These are phyloP conservation scores for Astragalus membranaceus DNA, from an alignment of 306 rosid genomes.

Conservation along the genomic window DNA sequence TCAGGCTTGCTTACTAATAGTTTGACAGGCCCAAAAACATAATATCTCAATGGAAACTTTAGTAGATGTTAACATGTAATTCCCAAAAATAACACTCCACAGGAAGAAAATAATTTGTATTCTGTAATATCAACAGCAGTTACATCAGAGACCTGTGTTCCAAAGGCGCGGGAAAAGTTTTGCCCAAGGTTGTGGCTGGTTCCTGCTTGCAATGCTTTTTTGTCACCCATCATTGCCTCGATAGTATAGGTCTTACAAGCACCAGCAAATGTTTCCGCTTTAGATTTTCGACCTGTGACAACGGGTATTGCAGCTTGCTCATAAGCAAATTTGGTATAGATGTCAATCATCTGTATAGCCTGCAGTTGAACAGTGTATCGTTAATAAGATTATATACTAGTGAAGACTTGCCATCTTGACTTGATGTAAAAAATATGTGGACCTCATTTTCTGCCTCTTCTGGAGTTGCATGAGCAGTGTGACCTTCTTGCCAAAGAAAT, in stretches of 20 bases:
- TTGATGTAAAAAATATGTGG: constrained; percentile 3
- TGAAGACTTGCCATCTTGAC: not conserved
- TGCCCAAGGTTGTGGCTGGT: constrained; percentile 99
- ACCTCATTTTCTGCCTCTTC: constrained; percentile 98
- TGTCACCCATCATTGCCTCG: constrained; percentile 99
- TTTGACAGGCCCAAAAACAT: not conserved
- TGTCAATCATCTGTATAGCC: constrained; percentile 94
- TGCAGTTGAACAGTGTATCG: constrained; percentile 42
- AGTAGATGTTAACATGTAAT: not conserved
- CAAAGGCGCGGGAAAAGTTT: constrained; percentile 90
- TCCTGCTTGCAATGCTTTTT: constrained; percentile 95
- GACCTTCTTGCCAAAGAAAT: constrained; percentile 99
- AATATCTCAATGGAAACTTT: not conserved
- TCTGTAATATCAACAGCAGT: not conserved
- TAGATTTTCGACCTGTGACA: constrained; percentile 88
- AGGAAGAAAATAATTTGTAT: not conserved
- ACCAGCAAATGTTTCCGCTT: constrained; percentile 96
- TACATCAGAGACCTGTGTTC: constrained; percentile 54
- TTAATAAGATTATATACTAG: constrained; percentile 12
- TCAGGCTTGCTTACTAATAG: not conserved
- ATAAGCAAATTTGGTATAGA: constrained; percentile 81
- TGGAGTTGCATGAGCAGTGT: constrained; percentile 86
- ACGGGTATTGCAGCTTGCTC: constrained; percentile 97
- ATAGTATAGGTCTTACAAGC: constrained; percentile 86
- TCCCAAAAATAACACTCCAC: not conserved